Base-by-base conservation (phyloP, 345 rosid species). In the Eucalyptus brandiana region DNA sequence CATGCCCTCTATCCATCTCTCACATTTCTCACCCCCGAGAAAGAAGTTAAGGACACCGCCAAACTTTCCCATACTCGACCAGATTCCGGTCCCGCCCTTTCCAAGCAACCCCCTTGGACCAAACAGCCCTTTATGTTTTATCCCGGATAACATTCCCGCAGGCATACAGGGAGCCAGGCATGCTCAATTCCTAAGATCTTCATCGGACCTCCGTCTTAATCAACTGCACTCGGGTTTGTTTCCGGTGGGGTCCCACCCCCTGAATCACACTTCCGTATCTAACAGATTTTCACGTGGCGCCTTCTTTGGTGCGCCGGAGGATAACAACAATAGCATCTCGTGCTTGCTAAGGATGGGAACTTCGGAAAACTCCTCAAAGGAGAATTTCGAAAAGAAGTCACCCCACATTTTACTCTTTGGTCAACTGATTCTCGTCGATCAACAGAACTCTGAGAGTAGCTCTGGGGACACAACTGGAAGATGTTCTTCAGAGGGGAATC, bases 131-230 rank as follows among this genome's bases (percentile, higher is more conserved):
- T 91, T 96, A 86, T 89, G 93, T 94, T 94, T 93, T 92, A 91
- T 95, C 91, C 92, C 95, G 85, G 97, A 96, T 90, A 96, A 94
- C 91, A 93, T 94, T 94, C 97, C 99, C 93, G 96, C 95, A 94
- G 97, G 99, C 94, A 95, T 98, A 95, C 99, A 98, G 99, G 99
- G 99, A 98, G 99, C 99, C 99, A 98, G 99, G 99, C 99, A 98
- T 94, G 95, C 97, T 90, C 96, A 93, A 89, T 94, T 93, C 88
- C 98, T 95, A 93, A 87, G 94, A 94, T 94, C 98, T 92, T 90
- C 97, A 87, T 92, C 96, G 81, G 97, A 97, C 91, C 94, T 94
- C 92, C 95, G 87, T 93, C 92, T 93, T 94, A 93, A 91, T 90
- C 93, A 94, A 91, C 93, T 95, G 91, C 96, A 93, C 85, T 89